Base-by-base conservation (phyloP, 75 land plant genomes). In the Picea glauca region DNA sequence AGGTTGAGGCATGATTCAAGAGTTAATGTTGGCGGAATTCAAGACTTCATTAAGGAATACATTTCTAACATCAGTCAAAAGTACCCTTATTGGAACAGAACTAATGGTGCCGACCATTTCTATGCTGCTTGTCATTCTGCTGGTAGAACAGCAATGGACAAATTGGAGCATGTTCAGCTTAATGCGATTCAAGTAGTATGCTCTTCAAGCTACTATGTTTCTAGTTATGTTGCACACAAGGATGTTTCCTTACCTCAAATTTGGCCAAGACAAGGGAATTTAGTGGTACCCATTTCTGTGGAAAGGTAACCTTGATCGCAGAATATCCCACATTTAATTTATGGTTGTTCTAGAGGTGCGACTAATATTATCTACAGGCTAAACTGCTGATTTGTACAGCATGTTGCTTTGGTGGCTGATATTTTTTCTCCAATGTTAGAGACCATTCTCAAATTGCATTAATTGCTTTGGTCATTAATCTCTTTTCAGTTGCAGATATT, bases 41-140 rank as follows among this genome's bases (percentile, higher is more conserved):
- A 66, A 73, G 81, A 84, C 68, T 87, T 88, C 62, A 61, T 90
- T 58, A 58, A 73, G 73, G 72, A 74, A 63, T 91, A 88, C 78
- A 81, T 91, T 38, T 43, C 61, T 20, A 77, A 82, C 62, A 84
- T 91, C 46, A 89, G 81, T 58, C 84, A 80, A 21, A 70, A 78
- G 40, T 91, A 79, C 43, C 92, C 92, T 58, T 90, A 87, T 60
- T 91, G 93, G 93, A 91, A 91, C 81, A 62, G 90, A 38, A 87
- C 82, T 58, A 84, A 77, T 75, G 93, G 93, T 7, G 89, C 92
- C 70, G 93, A 91, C 70, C 93, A 91, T 80, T 91, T 91, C 79
- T 91, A 89, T 61, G 93, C 81, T 68, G 91, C 93, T 73, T 91
- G 93, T 77, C 93, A 91, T 81, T 93, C 91, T 40, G 78, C 86